A percentile compares a stretch with the other conserved stretches of the same genome.
Conservation (phyloP, 129 eudicot genomes). For the Centaurea solstitialis region DNA sequence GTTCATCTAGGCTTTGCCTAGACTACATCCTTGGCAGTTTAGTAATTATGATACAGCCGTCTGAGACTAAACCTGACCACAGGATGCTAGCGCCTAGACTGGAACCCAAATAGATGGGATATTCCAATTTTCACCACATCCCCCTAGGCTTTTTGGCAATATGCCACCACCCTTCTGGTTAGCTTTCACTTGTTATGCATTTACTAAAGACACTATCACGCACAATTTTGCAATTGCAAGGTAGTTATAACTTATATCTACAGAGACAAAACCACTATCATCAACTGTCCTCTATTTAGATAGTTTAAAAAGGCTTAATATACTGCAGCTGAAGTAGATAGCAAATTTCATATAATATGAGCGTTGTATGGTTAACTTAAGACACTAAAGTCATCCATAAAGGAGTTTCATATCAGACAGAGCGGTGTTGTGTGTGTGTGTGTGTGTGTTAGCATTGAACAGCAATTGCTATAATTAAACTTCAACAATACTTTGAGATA, state of each 20-base stretch:
- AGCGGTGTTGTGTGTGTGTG: not conserved
- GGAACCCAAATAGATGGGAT: too few species aligned
- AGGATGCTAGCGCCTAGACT: too few species aligned
- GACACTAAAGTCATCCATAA: not conserved
- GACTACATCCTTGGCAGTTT: too few species aligned
- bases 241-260: not conserved
- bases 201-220: not conserved
- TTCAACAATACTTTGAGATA: not conserved
- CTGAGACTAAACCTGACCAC: too few species aligned
- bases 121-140: too few species aligned
- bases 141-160: too few species aligned
- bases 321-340: not conserved
- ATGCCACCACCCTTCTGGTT: too few species aligned
- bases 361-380: not conserved
- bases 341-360: not conserved
- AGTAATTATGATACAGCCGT: too few species aligned
- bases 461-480: not conserved
- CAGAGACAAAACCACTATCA: not conserved
- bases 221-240: not conserved
- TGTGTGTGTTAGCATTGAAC: not conserved
- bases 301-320: not conserved
- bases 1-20: too few species aligned
- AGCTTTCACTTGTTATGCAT: not conserved
- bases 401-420: not conserved
- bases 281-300: not conserved